A percentile compares a stretch with the other conserved stretches of the same genome.
Conservation (phyloP, 768 basidiomycete species). For the Podaxis sp. region DNA sequence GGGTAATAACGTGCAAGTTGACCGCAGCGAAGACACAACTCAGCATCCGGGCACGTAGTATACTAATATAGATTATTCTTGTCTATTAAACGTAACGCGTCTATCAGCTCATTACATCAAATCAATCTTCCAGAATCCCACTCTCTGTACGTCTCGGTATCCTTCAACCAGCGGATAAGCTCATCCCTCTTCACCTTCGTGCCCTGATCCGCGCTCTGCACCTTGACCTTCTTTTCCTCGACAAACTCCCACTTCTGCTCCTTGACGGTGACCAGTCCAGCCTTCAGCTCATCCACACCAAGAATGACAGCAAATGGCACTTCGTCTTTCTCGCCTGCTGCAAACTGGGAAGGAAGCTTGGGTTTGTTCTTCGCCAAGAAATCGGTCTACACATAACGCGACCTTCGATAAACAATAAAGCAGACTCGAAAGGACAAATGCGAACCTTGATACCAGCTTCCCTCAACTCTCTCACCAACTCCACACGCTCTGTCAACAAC, state of each 20-base stretch:
- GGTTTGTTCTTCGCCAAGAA: conserved; percentile 93
- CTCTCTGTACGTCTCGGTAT: conserved; percentile 42
- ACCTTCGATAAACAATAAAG: not conserved
- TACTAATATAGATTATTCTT: not conserved
- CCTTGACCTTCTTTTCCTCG: conserved; percentile 71
- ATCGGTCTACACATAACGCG: conserved; percentile 59
- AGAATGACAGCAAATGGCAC: conserved; percentile 92
- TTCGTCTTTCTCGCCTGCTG: conserved; percentile 86
- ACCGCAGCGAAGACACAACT: not conserved
- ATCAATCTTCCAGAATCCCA: conserved; percentile 36
- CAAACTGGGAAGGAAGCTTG: conserved; percentile 84
- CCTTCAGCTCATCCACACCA: conserved; percentile 82
- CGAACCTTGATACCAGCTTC: conserved; percentile 85
- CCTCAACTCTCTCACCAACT: conserved; percentile 76
- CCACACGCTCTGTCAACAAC: conserved; percentile 80
- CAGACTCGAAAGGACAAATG: conserved; percentile 2
- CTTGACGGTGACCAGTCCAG: conserved; percentile 87
- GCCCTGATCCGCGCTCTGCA: conserved; percentile 62
- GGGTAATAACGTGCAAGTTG: not conserved
- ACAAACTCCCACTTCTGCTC: conserved; percentile 83
- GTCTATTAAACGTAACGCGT: not conserved
- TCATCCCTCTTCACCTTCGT: conserved; percentile 61
- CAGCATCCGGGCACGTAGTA: not conserved
- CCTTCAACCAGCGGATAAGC: conserved; percentile 64
- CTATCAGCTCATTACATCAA: not conserved